Evolutionary conservation across 441 rosid genomes (phyloP).

Genomic region (Pelargonium citronellum): DNA sequence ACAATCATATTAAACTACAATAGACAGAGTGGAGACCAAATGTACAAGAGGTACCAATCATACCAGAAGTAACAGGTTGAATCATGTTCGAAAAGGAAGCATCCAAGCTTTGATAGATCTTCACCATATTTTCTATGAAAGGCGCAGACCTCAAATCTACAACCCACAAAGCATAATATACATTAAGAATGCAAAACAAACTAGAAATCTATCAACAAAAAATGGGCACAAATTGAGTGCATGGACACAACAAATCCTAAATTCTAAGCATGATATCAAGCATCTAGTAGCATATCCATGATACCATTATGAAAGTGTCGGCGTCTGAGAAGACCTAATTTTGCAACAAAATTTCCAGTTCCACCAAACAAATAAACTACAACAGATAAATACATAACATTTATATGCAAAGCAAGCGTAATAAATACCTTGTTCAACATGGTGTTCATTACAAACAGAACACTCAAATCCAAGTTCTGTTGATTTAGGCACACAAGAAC

Average conservation of each 20-base stretch:
- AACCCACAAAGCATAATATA: constrained; percentile 4
- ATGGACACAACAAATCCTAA: no score
- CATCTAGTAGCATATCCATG: no score
- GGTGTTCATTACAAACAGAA: constrained; percentile 44
- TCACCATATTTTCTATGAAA: constrained; percentile 53
- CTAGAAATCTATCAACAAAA: neutral
- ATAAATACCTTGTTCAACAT: constrained; percentile 34
- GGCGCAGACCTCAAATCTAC: constrained; percentile 51
- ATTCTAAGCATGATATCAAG: no score
- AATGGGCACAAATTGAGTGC: neutral
- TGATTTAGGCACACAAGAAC: constrained; percentile 43
- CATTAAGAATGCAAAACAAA: constrained; percentile 4
- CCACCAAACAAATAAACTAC: no score
- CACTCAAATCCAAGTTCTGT: constrained; percentile 37
- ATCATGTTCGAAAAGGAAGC: constrained; percentile 39
- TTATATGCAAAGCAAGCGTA: no score
- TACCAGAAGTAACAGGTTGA: constrained; percentile 32
- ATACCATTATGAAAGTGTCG: no score
- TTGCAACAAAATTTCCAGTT: neutral
- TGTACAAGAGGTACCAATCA: neutral
- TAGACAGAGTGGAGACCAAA: neutral
- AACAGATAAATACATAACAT: no score
- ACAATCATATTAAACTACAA: neutral
- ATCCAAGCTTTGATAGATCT: constrained; percentile 58
- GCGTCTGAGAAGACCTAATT: neutral